These are phyloP conservation scores for Wickerhamiella musiphila DNA, from an alignment of 805 yeast genomes.

Conservation along the genomic window DNA sequence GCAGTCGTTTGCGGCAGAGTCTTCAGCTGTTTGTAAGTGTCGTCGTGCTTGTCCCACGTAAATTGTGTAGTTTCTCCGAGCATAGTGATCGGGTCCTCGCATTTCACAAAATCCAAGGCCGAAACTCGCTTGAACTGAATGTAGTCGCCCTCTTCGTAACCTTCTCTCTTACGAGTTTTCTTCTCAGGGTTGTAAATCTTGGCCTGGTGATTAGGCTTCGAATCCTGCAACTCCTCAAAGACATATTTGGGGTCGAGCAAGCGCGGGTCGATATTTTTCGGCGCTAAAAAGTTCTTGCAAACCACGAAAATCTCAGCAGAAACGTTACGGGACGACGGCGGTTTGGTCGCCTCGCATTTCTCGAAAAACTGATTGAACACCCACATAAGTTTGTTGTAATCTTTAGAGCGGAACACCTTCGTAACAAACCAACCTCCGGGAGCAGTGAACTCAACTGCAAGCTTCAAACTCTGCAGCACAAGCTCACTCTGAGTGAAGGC, in stretches of 20 bases:
- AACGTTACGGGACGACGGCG: constrained; percentile 97
- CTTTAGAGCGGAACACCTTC: constrained; percentile 95
- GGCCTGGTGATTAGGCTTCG: constrained; percentile 52
- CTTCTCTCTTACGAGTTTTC: constrained; percentile 78
- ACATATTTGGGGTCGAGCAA: constrained; percentile 83
- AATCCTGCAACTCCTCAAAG: constrained; percentile 69
- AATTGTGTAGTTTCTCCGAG: constrained; percentile 61
- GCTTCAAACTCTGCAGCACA: constrained; percentile 78
- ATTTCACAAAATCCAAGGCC: constrained; percentile 62
- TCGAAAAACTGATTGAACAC: constrained; percentile 91
- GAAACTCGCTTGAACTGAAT: constrained; percentile 51
- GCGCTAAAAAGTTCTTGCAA: constrained; percentile 90
- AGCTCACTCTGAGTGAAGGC: constrained; percentile 96
- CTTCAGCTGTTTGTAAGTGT: constrained; percentile 53
- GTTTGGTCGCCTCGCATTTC: constrained; percentile 96
- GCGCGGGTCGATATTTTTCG: constrained; percentile 85
- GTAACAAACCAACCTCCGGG: constrained; percentile 94
- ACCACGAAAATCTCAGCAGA: constrained; percentile 98
- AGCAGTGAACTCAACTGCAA: constrained; percentile 82
- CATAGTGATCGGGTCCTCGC: constrained; percentile 67
- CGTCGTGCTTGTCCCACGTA: constrained; percentile 40
- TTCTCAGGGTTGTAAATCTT: constrained; percentile 90
- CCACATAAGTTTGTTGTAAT: constrained; percentile 94
- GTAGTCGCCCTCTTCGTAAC: constrained; percentile 91
- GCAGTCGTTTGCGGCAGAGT: constrained; percentile 61